These are phyloP conservation scores for Boletus rex-veris DNA, from an alignment of 768 basidiomycete species.

Conservation along the genomic window DNA sequence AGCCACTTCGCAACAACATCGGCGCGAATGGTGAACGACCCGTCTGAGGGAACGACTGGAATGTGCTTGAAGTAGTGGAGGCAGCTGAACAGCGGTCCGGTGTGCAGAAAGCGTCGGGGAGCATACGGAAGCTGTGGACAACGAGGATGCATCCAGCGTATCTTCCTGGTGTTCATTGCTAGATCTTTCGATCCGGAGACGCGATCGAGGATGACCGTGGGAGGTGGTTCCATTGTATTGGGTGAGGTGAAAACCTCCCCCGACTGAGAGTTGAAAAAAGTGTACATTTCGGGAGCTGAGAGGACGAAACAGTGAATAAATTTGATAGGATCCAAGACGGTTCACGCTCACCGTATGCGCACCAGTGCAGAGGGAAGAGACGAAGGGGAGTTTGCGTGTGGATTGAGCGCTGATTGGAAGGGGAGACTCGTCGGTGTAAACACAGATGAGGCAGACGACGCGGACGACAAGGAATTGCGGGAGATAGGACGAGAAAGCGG, in stretches of 20 bases:
- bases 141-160: not conserved
- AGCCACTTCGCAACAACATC: not conserved
- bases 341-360: too few species aligned
- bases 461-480: too few species aligned
- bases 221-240: not conserved
- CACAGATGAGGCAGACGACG: too few species aligned
- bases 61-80: not conserved
- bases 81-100: not conserved
- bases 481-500: too few species aligned
- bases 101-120: not conserved
- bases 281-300: not conserved
- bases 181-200: not conserved
- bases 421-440: too few species aligned
- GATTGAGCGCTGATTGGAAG: too few species aligned
- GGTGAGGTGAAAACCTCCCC: not conserved
- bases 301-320: too few species aligned
- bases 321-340: too few species aligned
- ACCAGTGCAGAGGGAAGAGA: too few species aligned
- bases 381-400: too few species aligned
- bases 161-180: not conserved
- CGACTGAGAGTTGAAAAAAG: not conserved
- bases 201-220: not conserved
- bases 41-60: not conserved
- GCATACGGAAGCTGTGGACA: not conserved
- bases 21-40: not conserved